Evolutionary conservation across 202 grass and related monocot genomes (phyloP), one percentile per base, ranked within the genome.

Genomic region (Zizania palustris): DNA sequence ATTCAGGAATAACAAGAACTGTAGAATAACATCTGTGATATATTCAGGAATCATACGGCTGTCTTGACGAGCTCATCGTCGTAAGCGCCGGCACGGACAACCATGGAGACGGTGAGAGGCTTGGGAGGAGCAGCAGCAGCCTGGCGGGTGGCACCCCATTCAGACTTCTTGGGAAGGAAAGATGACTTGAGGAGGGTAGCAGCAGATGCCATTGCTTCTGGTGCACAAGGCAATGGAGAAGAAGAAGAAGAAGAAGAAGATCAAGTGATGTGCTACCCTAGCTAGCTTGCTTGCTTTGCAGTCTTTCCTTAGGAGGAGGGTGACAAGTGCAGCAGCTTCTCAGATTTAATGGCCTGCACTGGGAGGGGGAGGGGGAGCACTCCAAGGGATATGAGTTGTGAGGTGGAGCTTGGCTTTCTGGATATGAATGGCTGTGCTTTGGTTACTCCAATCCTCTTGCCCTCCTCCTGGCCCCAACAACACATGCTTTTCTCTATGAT

Each of bases 141-240:
- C 41, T 87, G 87, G 61, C 74, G 85, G 0, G 72, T 75, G 28
- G 57, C 42, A 59, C 82, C 83, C 87, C 95, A 98, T 84, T 98
- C 89, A 11, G 87, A 69, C 63, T 81, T 98, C 80, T 92, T 98
- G 82, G 91, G 87, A 75, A 95, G 91, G 95, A 98, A 98, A 72
- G 95, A 98, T 14, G 91, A 98, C 75, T 92, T 95, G 87, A 94
- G 91, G 80, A 98, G 76, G 83, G 95, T 87, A 71, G 95, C 91
- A 66, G 91, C 91, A 66, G 91, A 92, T n/a, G 91, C 91, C 95
- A 98, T 97, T 90, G 80, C 65, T 80, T 61, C 63, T 57, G 43
- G n/a, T 63, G 60, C 28, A 1, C 1, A 28, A 28, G 28, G 28
- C 28, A 28, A 28, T 28, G 28, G 2, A 28, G 70, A 38, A 82